A percentile compares a stretch with the other conserved stretches of the same genome.
Conservation (phyloP, 495 filamentous ascomycete genomes). For the Melanomma pulvis-pyrius region DNA sequence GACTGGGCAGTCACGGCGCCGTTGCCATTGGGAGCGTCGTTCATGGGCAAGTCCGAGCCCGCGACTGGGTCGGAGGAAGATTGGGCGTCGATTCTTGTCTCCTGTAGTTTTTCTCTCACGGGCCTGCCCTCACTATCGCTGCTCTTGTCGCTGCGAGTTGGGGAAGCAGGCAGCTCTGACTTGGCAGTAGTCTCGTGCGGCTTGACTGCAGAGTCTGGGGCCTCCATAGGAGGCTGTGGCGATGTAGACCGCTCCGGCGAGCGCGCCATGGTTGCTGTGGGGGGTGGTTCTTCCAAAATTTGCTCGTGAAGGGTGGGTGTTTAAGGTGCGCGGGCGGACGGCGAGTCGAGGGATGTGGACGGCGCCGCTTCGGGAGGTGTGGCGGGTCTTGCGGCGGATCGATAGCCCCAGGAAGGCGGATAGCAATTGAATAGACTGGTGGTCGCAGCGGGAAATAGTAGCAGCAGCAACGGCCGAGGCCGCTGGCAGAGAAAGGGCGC, state of each 20-base stretch:
- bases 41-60: constrained; percentile 23
- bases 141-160: constrained; percentile 34
- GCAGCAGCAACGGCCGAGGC: background rate
- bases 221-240: background rate
- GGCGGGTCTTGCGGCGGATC: background rate
- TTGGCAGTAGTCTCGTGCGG: constrained; percentile 3
- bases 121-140: constrained; percentile 54
- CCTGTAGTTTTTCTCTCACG: constrained; percentile 63
- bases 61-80: constrained; percentile 26
- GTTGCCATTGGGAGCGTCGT: constrained; percentile 31
- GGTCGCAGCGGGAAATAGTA: background rate
- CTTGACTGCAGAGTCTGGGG: constrained; percentile 4
- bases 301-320: background rate
- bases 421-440: background rate
- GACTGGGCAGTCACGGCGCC: background rate
- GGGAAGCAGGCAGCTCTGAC: constrained; percentile 12
- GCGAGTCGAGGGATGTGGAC: background rate
- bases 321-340: background rate
- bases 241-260: constrained; percentile 14
- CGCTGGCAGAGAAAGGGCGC: background rate
- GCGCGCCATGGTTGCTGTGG: constrained; percentile 10
- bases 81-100: constrained; percentile 58
- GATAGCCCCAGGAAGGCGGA: background rate
- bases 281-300: background rate
- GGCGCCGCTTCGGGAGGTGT: background rate